Evolutionary conservation across 169 alveolate genomes (phyloP), one percentile per base, ranked within the genome.

Genomic region (Plasmodium gallinaceum): DNA sequence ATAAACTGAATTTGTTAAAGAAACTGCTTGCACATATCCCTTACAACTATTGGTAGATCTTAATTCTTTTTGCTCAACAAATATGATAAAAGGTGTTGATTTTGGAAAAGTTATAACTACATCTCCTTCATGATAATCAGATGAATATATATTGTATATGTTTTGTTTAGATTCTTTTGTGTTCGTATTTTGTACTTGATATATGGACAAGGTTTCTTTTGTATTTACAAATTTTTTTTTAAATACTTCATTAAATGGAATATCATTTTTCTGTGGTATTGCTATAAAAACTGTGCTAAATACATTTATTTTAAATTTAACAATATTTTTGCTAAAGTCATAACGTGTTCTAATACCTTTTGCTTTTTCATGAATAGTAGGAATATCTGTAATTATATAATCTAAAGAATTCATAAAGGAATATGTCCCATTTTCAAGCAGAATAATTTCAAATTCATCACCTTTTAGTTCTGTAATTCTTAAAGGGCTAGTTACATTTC

Each of bases 391-490:
- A 18, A 96, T 73, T 22, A 93, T 73, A 48, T 93, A 92, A 58
- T 78, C 91, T 7, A 93, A 54, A 42, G 95, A 90, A 71, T 96
- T 95, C 52, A 90, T 72, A 76, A 94, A 96, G 37, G 98, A 97
- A 61, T 95, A 91, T 32, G 93, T 96, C 43, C 98, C 98, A 65
- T 96, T 95, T 90, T 96, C 95, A 14, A 96, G 88, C 37, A 93
- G 72, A 5, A 96, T 72, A 72, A 96, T 68, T 48, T 94, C 97
- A 70, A 80, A 96, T 62, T 88, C 73, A 32, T 92, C 94, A n/a
- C 98, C 98, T 43, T 93, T 86, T 10, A 96, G 92, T n/a, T 97
- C 98, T 12, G 95, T 93, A 14, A 96, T 80, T 58, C 92, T 75
- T 26, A 96, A 73, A n/a, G 96, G 93, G 8, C 74, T 90, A 18